These are phyloP conservation scores for Ganoderma sinense DNA, from an alignment of 1,284 basidiomycete species.

Conservation along the genomic window DNA sequence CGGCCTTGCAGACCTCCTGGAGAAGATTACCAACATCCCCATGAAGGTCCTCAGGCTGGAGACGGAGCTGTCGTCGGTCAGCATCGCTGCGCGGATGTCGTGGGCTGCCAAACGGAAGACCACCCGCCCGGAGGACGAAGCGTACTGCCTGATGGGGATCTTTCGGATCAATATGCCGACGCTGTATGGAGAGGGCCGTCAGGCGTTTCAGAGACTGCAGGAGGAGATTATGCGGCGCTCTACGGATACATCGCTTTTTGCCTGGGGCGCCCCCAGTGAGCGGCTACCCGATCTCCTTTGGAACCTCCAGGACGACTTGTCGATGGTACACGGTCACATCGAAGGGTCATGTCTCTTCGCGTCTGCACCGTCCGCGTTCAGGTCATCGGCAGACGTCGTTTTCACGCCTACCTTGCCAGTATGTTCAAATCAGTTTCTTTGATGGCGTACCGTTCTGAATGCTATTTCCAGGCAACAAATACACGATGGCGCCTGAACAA, in stretches of 20 bases:
- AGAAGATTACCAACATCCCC: slow-evolving; percentile 13
- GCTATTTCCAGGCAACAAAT: background rate
- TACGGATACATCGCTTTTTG: slow-evolving; percentile 21
- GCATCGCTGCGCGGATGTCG: slow-evolving; percentile 25
- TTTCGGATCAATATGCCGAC: slow-evolving; percentile 24
- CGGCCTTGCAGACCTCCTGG: slow-evolving; percentile 12
- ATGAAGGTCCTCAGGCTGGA: slow-evolving; percentile 13
- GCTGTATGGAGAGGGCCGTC: slow-evolving; percentile 22
- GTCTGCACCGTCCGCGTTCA: background rate
- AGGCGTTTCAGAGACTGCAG: slow-evolving; percentile 24
- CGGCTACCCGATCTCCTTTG: background rate
- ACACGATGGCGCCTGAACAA: background rate
- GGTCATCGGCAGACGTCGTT: background rate
- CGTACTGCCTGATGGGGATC: slow-evolving; percentile 27
- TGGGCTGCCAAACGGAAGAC: slow-evolving; percentile 24
- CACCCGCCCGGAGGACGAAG: slow-evolving; percentile 24
- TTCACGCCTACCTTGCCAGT: background rate
- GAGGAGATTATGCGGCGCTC: slow-evolving; percentile 25
- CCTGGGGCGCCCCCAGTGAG: slow-evolving; percentile 17
- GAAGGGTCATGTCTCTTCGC: slow-evolving; percentile 1
- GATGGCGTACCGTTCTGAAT: background rate
- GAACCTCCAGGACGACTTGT: background rate
- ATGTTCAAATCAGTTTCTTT: background rate
- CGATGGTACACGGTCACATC: background rate
- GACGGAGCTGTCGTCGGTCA: slow-evolving; percentile 12